Conservation (phyloP, 2,329 filamentous ascomycete species). For the Alternaria triticimaculans region DNA sequence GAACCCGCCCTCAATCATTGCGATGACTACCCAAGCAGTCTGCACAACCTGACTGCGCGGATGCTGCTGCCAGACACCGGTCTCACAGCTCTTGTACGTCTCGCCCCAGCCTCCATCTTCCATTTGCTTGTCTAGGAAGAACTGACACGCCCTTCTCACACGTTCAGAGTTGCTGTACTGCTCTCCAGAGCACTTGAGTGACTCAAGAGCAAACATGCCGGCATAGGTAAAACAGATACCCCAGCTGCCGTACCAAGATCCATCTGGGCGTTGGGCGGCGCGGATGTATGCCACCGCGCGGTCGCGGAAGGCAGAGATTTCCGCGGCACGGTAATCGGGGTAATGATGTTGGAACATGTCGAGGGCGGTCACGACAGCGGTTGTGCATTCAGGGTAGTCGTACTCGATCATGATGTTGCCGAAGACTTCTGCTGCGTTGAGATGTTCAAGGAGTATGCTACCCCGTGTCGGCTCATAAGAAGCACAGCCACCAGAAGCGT, state of each 20-base stretch:
- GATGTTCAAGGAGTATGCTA: constrained; percentile 76
- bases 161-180: constrained; percentile 75
- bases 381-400: constrained; percentile 97
- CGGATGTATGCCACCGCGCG: constrained; percentile 85
- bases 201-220: constrained; percentile 93
- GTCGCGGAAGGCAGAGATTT: constrained; percentile 75
- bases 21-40: constrained; percentile 89
- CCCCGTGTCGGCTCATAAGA: constrained; percentile 88
- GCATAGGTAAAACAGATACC: constrained; percentile 98
- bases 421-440: constrained; percentile 97
- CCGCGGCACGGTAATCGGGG: constrained; percentile 76
- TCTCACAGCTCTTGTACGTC: constrained; percentile 86
- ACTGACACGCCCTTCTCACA: constrained; percentile 79
- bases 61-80: constrained; percentile 76
- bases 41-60: constrained; percentile 87
- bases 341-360: constrained; percentile 82
- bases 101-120: constrained; percentile 96
- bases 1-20: constrained; percentile 81
- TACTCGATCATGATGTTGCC: constrained; percentile 98
- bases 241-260: constrained; percentile 98
- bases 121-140: constrained; percentile 83
- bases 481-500: constrained; percentile 81
- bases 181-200: constrained; percentile 80
- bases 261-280: constrained; percentile 75
- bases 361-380: constrained; percentile 87